These are phyloP conservation scores for Fusarium foetens DNA, from an alignment of 2,329 filamentous ascomycete genomes.

Conservation along the genomic window DNA sequence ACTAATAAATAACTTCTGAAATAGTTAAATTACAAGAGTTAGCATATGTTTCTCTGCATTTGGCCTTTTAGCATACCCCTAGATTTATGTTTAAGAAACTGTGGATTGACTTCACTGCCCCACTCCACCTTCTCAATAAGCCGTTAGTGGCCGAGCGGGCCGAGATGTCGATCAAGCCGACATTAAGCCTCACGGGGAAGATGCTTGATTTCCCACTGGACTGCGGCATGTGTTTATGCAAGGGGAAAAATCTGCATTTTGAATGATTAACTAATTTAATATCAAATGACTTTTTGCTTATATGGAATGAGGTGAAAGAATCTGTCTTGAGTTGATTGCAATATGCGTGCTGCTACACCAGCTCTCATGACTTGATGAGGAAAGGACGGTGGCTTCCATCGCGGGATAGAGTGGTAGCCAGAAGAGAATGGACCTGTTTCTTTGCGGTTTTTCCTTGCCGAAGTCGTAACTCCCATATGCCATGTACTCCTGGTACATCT, in stretches of 20 bases:
- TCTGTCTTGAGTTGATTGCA: no score
- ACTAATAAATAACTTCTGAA: background rate
- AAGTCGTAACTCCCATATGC: rapidly evolving
- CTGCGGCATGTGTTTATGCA: background rate
- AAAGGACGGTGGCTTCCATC: no score
- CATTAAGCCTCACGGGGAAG: background rate
- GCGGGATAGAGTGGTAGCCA: no score
- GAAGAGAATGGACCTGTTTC: no score
- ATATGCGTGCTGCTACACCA: no score
- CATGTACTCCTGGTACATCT: rapidly evolving
- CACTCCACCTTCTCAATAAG: background rate
- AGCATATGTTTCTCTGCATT: no score
- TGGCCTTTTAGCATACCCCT: no score
- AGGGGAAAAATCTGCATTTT: background rate
- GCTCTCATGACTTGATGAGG: no score
- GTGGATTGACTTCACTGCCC: background rate
- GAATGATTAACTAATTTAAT: background rate
- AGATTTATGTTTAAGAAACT: no score
- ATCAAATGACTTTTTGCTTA: background rate
- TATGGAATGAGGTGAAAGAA: no score
- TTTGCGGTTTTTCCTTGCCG: rapidly evolving
- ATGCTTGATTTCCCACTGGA: background rate
- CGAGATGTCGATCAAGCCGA: background rate
- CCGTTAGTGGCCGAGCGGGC: background rate
- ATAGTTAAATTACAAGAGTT: no score